A percentile compares a stretch with the other conserved stretches of the same genome.
Conservation (phyloP, 192 early-diverging fungal species). For the Linnemannia exigua region DNA sequence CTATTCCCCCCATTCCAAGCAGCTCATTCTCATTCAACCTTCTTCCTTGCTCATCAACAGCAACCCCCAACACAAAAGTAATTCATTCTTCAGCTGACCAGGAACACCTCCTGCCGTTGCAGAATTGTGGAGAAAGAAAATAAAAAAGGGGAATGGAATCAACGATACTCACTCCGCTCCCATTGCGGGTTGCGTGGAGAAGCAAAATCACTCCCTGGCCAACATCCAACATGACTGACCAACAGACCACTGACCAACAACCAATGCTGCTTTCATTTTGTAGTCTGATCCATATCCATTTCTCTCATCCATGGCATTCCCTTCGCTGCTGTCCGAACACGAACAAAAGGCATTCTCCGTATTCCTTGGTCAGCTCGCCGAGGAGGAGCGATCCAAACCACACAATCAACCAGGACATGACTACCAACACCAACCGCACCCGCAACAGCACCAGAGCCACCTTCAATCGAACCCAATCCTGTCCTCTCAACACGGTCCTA, state of each 20-base stretch:
- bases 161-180: not conserved
- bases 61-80: not conserved
- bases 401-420: slow-evolving; percentile 20
- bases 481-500: slow-evolving; percentile 1
- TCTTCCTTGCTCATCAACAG: not conserved
- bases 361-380: slow-evolving; percentile 38
- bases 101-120: too few species aligned
- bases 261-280: not conserved
- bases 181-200: not conserved
- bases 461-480: not conserved
- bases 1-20: not conserved
- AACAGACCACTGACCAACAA: not conserved
- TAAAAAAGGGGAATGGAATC: not conserved
- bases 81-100: not conserved
- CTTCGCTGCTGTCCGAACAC: slow-evolving; percentile 48
- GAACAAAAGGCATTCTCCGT: slow-evolving; percentile 49
- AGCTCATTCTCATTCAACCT: slow-evolving; percentile 12
- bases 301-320: slow-evolving; percentile 23
- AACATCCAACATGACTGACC: too few species aligned
- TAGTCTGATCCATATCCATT: not conserved
- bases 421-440: slow-evolving; percentile 15
- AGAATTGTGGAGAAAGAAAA: not conserved
- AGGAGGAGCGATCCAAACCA: slow-evolving; percentile 30
- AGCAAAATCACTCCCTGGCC: not conserved
- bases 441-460: slow-evolving; percentile 1